Evolutionary conservation across 2,329 filamentous ascomycete species (phyloP).

Genomic region (Fusarium sp.): DNA sequence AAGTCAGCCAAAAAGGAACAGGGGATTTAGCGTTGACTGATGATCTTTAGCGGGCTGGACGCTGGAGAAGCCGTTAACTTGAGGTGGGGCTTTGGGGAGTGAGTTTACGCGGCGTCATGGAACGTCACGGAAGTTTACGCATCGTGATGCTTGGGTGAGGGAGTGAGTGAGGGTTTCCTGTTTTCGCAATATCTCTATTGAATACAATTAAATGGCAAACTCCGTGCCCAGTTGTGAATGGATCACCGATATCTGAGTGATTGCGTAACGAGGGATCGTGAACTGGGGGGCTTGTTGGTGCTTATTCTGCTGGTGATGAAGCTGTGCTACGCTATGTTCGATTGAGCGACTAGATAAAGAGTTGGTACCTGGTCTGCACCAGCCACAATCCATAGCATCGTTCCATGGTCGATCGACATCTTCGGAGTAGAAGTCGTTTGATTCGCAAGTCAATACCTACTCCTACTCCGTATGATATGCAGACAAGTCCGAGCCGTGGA

Average conservation of each 20-base stretch:
- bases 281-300: background rate
- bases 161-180: too few relatives aligned
- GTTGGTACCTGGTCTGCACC: slow-evolving; percentile 7
- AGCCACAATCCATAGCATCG: slow-evolving; percentile 21
- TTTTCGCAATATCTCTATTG: too few relatives aligned
- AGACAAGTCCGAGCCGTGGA: background rate
- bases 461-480: background rate
- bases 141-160: background rate
- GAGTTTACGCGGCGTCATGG: slow-evolving; percentile 5
- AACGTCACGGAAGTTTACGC: background rate
- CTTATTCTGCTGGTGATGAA: too few relatives aligned
- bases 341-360: slow-evolving; percentile 15
- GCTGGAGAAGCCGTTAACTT: slow-evolving; percentile 10
- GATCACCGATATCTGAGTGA: slow-evolving; percentile 18
- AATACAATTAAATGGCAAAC: background rate
- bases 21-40: slow-evolving; percentile 11
- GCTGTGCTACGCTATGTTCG: slow-evolving; percentile 12
- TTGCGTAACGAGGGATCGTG: slow-evolving; percentile 29
- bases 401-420: slow-evolving; percentile 14
- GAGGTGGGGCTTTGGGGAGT: background rate
- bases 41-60: slow-evolving; percentile 8
- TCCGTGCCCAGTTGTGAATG: background rate
- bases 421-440: slow-evolving; percentile 10
- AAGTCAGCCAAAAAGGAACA: slow-evolving; percentile 20
- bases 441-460: background rate